Evolutionary conservation across 805 yeast species (phyloP).

Genomic region (Candida incommunis): DNA sequence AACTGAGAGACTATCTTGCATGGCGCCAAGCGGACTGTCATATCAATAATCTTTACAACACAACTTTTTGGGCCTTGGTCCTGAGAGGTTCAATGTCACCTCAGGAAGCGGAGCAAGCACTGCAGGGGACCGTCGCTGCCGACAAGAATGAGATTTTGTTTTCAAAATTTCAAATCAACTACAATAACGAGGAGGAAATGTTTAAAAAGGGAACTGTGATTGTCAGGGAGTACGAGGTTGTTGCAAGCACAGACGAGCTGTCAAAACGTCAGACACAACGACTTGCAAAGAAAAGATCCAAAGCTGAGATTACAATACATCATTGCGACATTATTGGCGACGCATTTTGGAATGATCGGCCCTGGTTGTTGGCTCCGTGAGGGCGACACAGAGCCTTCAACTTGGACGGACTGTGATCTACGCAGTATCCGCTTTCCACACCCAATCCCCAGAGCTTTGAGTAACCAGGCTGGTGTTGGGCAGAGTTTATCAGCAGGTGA

Average conservation of each 20-base stretch:
- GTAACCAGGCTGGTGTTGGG: no score
- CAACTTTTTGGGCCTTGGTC: slow-evolving; percentile 83
- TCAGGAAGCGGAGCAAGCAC: slow-evolving; percentile 62
- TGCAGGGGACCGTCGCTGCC: slow-evolving; percentile 60
- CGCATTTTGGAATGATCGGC: slow-evolving; percentile 41
- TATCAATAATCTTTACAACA: slow-evolving; percentile 86
- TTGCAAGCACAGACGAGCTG: slow-evolving; percentile 11
- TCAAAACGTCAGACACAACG: slow-evolving; percentile 37
- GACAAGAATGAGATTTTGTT: slow-evolving; percentile 87
- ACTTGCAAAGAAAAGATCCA: slow-evolving; percentile 32
- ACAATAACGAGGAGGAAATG: slow-evolving; percentile 80
- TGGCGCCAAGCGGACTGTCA: slow-evolving; percentile 97
- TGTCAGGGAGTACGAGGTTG: slow-evolving; percentile 31
- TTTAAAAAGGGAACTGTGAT: slow-evolving; percentile 70
- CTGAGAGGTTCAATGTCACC: slow-evolving; percentile 53
- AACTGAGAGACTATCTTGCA: slow-evolving; percentile 65
- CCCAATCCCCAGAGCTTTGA: no score
- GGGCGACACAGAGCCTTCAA: neutral
- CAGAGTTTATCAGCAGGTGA: no score
- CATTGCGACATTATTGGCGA: slow-evolving; percentile 56
- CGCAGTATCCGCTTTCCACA: no score
- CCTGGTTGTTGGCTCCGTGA: slow-evolving; percentile 15
- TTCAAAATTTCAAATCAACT: slow-evolving; percentile 65
- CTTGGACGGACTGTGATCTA: no score
- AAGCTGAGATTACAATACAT: slow-evolving; percentile 29